A percentile compares a stretch with the other conserved stretches of the same genome.
These are phyloP conservation scores for Diaporthe vexans DNA, from an alignment of 2,329 filamentous ascomycete genomes.

Conservation along the genomic window DNA sequence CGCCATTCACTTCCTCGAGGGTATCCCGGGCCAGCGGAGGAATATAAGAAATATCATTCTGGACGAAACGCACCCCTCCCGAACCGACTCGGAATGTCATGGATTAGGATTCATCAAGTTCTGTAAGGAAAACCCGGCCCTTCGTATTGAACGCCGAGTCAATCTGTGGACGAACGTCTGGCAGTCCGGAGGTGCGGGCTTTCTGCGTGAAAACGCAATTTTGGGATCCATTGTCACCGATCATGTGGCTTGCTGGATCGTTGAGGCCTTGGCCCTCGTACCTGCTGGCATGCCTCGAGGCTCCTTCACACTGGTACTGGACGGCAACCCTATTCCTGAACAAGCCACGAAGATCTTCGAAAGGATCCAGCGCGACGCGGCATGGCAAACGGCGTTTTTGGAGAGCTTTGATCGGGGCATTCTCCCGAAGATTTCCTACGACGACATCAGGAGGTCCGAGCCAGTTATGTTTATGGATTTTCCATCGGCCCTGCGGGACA, in stretches of 20 bases:
- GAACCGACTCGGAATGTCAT: not conserved
- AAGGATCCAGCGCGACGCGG: conserved; percentile 13
- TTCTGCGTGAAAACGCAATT: no score
- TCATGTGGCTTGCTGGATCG: not conserved
- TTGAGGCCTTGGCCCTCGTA: conserved; percentile 12
- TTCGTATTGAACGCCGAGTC: conserved; percentile 8
- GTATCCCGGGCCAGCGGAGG: not conserved
- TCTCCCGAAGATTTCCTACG: not conserved
- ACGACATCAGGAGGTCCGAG: not conserved
- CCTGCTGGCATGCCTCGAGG: not conserved
- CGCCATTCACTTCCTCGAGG: not conserved
- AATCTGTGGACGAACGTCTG: not conserved
- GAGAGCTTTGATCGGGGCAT: not conserved
- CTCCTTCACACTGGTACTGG: conserved; percentile 9
- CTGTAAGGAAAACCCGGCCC: conserved; percentile 1
- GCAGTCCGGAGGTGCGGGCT: not conserved
- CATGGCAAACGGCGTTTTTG: not conserved
- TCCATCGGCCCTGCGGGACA: conserved; percentile 6
- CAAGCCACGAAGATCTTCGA: not conserved
- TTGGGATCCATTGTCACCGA: not conserved
- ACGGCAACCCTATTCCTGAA: not conserved
- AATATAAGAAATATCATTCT: conserved; percentile 1
- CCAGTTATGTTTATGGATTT: not conserved
- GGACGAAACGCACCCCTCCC: not conserved
- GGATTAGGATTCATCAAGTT: not conserved